These are phyloP conservation scores for Saturnispora saitoi DNA, from an alignment of 805 yeast species.

Conservation along the genomic window DNA sequence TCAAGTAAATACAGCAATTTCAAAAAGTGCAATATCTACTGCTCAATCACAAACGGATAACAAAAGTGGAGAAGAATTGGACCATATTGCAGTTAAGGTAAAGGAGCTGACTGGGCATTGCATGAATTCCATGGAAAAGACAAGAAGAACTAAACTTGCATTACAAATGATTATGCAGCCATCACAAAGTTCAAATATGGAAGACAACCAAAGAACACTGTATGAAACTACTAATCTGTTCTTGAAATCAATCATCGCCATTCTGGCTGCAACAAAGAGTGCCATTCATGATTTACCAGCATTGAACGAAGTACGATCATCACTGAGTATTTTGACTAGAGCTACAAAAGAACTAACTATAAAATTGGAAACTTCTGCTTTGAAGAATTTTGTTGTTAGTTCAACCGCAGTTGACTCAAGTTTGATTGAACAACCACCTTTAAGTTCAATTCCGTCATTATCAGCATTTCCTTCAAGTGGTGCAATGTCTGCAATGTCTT, in stretches of 20 bases:
- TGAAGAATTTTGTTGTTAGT: conserved; percentile 24
- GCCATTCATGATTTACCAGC: conserved; percentile 77
- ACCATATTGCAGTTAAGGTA: conserved; percentile 48
- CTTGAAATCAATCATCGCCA: conserved; percentile 72
- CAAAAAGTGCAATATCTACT: conserved; percentile 51
- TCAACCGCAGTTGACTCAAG: conserved; percentile 13
- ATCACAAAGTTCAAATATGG: conserved; percentile 8
- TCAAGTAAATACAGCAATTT: conserved; percentile 60
- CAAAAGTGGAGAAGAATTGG: conserved; percentile 8
- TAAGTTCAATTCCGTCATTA: conserved; percentile 31
- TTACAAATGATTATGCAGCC: conserved; percentile 39
- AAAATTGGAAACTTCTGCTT: conserved; percentile 62
- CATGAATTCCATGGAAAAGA: conserved; percentile 72
- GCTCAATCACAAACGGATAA: conserved; percentile 27
- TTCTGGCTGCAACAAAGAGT: conserved; percentile 73
- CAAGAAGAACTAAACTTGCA: conserved; percentile 52
- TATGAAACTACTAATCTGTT: conserved; percentile 84
- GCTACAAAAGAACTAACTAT: conserved; percentile 89
- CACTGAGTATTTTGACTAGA: conserved; percentile 73
- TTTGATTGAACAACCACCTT: conserved; percentile 27
- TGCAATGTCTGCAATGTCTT: conserved; percentile 10
- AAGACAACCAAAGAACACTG: conserved; percentile 52
- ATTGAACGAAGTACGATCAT: conserved; percentile 69
- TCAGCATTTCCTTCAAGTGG: conserved; percentile 22
- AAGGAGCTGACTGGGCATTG: conserved; percentile 74